phyloP scores from a whole-genome alignment of 768 basidiomycete species.

The Clitopilus hobsonii region DNA sequence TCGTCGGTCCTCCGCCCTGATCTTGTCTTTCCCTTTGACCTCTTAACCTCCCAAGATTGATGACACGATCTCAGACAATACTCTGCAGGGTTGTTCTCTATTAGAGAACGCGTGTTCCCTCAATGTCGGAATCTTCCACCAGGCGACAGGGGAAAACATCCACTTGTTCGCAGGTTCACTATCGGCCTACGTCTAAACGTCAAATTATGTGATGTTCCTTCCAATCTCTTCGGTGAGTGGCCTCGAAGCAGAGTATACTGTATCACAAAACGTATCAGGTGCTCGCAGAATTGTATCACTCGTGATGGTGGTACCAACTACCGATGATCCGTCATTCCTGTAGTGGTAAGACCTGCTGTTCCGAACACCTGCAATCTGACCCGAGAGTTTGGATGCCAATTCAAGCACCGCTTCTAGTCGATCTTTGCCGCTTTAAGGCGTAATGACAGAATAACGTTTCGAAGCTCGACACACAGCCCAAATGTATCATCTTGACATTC shows the following conservation, averaged over 20 bases:
- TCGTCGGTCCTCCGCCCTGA: slow-evolving; percentile 6
- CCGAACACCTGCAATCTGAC: not conserved
- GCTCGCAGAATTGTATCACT: not conserved
- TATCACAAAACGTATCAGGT: not conserved
- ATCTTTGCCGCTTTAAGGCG: not conserved
- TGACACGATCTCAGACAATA: slow-evolving; percentile 1
- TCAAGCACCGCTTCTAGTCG: slow-evolving; percentile 1
- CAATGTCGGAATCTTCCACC: slow-evolving; percentile 10
- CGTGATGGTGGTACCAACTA: not conserved
- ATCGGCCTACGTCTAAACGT: not conserved
- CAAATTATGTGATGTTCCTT: slow-evolving; percentile 1
- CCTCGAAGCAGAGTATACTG: not conserved
- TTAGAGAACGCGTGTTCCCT: slow-evolving; percentile 3
- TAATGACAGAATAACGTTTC: not conserved
- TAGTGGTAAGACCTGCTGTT: not conserved
- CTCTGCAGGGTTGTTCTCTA: slow-evolving; percentile 5
- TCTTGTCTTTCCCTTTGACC: slow-evolving; percentile 4
- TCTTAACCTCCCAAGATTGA: slow-evolving; percentile 5
- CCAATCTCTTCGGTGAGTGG: not conserved
- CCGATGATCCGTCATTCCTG: not conserved
- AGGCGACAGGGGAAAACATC: not conserved
- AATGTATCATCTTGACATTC: not conserved
- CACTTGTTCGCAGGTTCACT: not conserved
- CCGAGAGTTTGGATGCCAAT: not conserved
- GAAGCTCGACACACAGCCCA: not conserved